phyloP scores from a whole-genome alignment of 192 early-diverging fungal genomes.

The Backusella mclennaniae region DNA sequence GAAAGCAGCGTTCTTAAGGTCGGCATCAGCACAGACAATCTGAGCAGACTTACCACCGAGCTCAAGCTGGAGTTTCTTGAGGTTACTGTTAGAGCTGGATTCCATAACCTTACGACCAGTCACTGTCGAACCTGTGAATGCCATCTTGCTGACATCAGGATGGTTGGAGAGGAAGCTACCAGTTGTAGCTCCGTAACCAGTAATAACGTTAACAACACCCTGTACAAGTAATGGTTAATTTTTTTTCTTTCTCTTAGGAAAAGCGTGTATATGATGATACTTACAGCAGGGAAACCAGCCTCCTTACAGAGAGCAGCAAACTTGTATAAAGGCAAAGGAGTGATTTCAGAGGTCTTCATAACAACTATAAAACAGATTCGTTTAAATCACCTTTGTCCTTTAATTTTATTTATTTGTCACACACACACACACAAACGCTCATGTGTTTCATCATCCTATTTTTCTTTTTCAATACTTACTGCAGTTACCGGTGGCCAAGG shows the following conservation, averaged over 20 bases:
- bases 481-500: constrained; percentile 69
- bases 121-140: constrained; percentile 52
- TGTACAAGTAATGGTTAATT: neutral
- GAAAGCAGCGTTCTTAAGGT: constrained; percentile 7
- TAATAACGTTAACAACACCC: constrained; percentile 83
- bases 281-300: constrained; percentile 68
- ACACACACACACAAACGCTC: neutral
- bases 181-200: constrained; percentile 65
- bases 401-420: neutral
- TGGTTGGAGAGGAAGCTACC: constrained; percentile 56
- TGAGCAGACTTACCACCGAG: constrained; percentile 22
- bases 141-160: constrained; percentile 47
- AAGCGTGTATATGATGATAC: neutral
- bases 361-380: constrained; percentile 44
- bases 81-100: constrained; percentile 9
- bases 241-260: neutral
- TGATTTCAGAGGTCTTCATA: constrained; percentile 76
- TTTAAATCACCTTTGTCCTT: neutral
- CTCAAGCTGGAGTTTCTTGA: constrained; percentile 25
- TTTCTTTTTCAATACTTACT: constrained; percentile 18
- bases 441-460: neutral
- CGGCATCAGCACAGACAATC: constrained; percentile 25
- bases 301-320: constrained; percentile 63
- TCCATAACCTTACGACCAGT: constrained; percentile 12
- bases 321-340: constrained; percentile 58